Evolutionary conservation across 352 stramenopile species (phyloP), one percentile per base, ranked within the genome.

Genomic region (Blastocystis sp.): DNA sequence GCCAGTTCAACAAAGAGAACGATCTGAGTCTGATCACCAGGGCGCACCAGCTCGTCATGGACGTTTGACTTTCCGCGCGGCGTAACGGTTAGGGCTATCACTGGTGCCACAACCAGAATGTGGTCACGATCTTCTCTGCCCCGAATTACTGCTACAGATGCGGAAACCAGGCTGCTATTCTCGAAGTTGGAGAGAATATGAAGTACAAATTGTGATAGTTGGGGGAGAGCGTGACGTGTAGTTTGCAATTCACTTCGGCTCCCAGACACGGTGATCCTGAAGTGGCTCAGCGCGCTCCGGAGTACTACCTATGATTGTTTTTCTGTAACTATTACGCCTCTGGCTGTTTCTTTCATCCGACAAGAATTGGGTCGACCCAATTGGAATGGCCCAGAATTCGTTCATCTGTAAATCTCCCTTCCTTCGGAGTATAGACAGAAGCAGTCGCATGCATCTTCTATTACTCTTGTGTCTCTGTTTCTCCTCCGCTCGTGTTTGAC

Each of bases 81-180:
- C 13, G 6, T 16, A 13, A 59, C 29, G 31, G 29, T 97, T 94
- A 98, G 91, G 95, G 95, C 62, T 97, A 96, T 92, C 94, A 98
- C 90, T 97, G 94, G 93, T 96, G 94, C 41, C 95, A 97, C 91
- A 96, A 97, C 90, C 93, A 76, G 92, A 98, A 97, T 80, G 96
- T 99, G 51, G 96, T 99, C 26, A 99, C 97, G 35, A 97, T 99
- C 81, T 99, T 99, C 92, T 98, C 94, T 50, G 97, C 97, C 60
- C 97, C 97, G 21, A 99, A 99, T 92, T 99, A 99, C 92, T 99
- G 97, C 92, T 98, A 99, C 92, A 94, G 96, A 66, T 98, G 96
- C 91, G 96, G 96, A 33, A 99, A 99, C 92, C 94, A 98, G 71
- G 96, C 96, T 3, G 97, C 97, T 13, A 98, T 99, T 92, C 97